Conservation (phyloP, 768 basidiomycete genomes). For the Calocera cornea region DNA sequence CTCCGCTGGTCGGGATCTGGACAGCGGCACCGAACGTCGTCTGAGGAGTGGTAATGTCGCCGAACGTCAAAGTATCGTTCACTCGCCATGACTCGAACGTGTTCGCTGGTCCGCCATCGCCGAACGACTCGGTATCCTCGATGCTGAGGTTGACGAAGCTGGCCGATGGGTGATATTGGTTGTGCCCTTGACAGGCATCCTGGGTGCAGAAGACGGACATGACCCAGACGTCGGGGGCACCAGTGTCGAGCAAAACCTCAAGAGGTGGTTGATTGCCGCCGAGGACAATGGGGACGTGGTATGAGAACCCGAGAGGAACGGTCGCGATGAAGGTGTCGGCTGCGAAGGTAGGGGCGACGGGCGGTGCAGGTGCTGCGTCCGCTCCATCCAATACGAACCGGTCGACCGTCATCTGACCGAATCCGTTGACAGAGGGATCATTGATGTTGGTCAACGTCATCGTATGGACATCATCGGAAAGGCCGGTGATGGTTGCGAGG, state of each 20-base stretch:
- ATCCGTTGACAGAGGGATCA: neutral
- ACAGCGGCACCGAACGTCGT: conserved; percentile 7
- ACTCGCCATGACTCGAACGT: conserved; percentile 1
- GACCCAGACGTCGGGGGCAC: conserved; percentile 7
- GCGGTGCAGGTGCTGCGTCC: neutral
- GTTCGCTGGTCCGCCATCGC: neutral
- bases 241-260: neutral
- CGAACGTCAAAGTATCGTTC: conserved; percentile 8
- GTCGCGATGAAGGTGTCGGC: neutral
- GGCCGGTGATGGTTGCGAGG: neutral
- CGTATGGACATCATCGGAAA: neutral
- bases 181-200: neutral
- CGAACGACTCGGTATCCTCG: conserved; percentile 2
- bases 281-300: neutral
- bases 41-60: neutral
- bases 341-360: conserved; percentile 2
- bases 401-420: conserved; percentile 9
- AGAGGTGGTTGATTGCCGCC: neutral
- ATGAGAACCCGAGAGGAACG: conserved; percentile 3
- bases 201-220: conserved; percentile 6
- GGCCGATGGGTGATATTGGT: neutral
- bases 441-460: conserved; percentile 4
- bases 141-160: conserved; percentile 4
- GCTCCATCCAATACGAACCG: neutral
- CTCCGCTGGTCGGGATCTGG: neutral